Evolutionary conservation across 768 basidiomycete genomes (phyloP).

Genomic region (Lyophyllum decastes): DNA sequence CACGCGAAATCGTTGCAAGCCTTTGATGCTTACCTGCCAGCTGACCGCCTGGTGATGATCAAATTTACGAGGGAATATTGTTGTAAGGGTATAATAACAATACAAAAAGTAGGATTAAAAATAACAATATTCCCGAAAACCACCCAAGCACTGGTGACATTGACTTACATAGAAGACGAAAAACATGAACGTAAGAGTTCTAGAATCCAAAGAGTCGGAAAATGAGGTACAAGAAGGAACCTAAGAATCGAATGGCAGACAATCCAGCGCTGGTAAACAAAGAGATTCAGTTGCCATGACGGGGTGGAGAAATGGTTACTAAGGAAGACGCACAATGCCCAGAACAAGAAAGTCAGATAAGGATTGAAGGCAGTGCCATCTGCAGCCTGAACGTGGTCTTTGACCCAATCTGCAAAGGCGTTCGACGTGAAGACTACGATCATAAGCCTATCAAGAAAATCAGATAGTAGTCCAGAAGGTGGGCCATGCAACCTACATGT

Average conservation of each 20-base stretch:
- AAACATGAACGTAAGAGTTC: slow-evolving; percentile 12
- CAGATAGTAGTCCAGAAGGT: slow-evolving; percentile 9
- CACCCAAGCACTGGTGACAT: neutral
- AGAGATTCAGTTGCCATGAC: neutral
- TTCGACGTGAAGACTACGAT: slow-evolving; percentile 76
- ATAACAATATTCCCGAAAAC: neutral
- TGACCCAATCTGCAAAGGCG: slow-evolving; percentile 76
- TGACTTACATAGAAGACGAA: slow-evolving; percentile 4
- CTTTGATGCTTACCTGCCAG: neutral
- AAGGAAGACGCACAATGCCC: slow-evolving; percentile 28
- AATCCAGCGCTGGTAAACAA: slow-evolving; percentile 61
- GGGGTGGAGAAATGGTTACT: neutral
- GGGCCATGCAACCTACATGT: slow-evolving; percentile 58
- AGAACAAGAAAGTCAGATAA: slow-evolving; percentile 83
- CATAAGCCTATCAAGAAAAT: slow-evolving; percentile 52
- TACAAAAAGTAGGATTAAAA: slow-evolving; percentile 1
- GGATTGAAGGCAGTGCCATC: slow-evolving; percentile 75
- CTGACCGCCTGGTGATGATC: too few relatives aligned
- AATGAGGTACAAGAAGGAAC: slow-evolving; percentile 77
- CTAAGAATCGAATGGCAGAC: slow-evolving; percentile 78
- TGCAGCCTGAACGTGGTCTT: slow-evolving; percentile 50
- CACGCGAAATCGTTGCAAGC: too few relatives aligned
- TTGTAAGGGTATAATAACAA: slow-evolving; percentile 9
- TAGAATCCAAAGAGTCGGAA: slow-evolving; percentile 71
- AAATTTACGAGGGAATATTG: neutral